Base-by-base conservation (phyloP, 2,329 filamentous ascomycete genomes). In the Hypoxylon sp. region DNA sequence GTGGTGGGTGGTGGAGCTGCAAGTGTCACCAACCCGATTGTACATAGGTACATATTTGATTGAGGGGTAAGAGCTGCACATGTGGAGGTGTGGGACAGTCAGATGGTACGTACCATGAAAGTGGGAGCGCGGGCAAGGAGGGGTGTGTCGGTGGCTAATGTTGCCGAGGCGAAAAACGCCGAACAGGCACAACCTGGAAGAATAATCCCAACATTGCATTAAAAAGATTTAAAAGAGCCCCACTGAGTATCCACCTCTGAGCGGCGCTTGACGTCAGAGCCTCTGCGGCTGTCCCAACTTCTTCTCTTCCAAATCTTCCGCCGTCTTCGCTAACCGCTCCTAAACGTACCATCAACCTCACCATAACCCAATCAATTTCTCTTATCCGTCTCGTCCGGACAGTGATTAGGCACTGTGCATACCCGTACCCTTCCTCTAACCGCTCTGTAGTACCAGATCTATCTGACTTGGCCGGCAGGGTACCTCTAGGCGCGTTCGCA, bases 181-280 rank as follows among this genome's bases (percentile, higher is more conserved):
- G 65, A 68, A 56, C 45, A 65, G 54, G 61, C 65, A 53, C 33
- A 66, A n/a, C n/a, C n/a, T n/a, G n/a, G n/a, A n/a, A 61, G 30
- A 45, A 36, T 48, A 46, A 57, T 38, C 45, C 46, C 16, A 50
- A 46, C 46, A 57, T 60, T 56, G 40, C 36, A 61, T 55, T 26
- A 52, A 67, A 58, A 59, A 54, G 32, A 61, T 51, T 56, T 45
- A 56, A 55, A 22, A 40, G 33, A 45, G 45, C 51, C 46, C 65
- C 67, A 63, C 52, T 30, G 11, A 11, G 24, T 49, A 49, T 38
- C 67, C 67, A 70, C 61, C 45, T 14, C 54, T 42, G 11, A 56
- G 30, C 7, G 12, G 54, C 61, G 49, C 59, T 68, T 70, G 67
- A 70, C 67, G 67, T 70, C 67, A 70, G 52, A 62, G 56, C 38